A percentile compares a stretch with the other conserved stretches of the same genome.
Conservation (phyloP, 2,329 filamentous ascomycete species). For the Fusarium albosuccineum region DNA sequence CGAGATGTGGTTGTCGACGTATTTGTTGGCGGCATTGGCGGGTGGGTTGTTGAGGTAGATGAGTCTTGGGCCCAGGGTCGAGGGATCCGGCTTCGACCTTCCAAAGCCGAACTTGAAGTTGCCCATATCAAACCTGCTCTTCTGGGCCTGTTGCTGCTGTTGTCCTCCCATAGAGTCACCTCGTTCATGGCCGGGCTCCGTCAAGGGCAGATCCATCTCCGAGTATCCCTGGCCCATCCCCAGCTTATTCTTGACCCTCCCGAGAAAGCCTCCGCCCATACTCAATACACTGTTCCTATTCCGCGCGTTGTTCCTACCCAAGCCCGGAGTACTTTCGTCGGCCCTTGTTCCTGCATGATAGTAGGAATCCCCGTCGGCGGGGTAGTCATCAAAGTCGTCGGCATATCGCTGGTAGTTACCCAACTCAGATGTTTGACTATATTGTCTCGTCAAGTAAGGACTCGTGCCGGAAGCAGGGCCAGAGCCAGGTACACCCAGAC, state of each 20-base stretch:
- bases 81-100: conserved; percentile 85
- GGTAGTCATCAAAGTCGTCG: conserved; percentile 85
- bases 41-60: conserved; percentile 98
- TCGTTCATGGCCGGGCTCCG: conserved; percentile 72
- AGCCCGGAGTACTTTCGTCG: conserved; percentile 64
- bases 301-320: conserved; percentile 66
- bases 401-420: conserved; percentile 94
- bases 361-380: conserved; percentile 81
- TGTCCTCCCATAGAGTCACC: conserved; percentile 54
- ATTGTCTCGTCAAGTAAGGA: conserved; percentile 66
- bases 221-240: conserved; percentile 92
- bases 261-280: conserved; percentile 88
- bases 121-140: conserved; percentile 70
- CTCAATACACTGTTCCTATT: conserved; percentile 91
- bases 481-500: conserved; percentile 42
- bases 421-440: conserved; percentile 83
- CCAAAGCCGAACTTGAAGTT: conserved; percentile 96
- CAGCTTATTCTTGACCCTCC: conserved; percentile 88
- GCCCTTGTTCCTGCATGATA: conserved; percentile 80
- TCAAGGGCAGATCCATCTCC: conserved; percentile 97
- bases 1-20: conserved; percentile 95
- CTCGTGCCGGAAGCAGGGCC: conserved; percentile 41
- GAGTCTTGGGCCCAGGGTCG: conserved; percentile 89
- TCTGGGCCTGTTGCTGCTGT: conserved; percentile 57
- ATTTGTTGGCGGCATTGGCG: conserved; percentile 89